Evolutionary conservation across 495 filamentous ascomycete genomes (phyloP), one percentile per base, ranked within the genome.

Genomic region (Penicillium cataractarum): DNA sequence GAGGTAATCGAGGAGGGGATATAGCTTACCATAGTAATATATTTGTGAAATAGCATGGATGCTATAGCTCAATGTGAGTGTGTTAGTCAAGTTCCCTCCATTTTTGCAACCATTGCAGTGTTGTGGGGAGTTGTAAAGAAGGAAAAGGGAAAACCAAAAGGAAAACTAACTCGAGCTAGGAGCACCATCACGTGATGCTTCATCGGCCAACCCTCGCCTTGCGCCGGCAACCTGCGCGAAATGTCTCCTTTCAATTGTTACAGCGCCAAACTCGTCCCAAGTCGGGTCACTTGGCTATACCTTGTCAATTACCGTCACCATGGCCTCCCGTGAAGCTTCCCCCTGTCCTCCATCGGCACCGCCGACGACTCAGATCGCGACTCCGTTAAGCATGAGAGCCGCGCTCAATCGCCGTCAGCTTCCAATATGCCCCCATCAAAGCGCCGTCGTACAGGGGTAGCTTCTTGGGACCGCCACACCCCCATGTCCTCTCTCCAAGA

Each of bases 341-440:
- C 79, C 82, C 27, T 84, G 63, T 84, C 82, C 53, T 83, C 82
- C 21, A 74, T 83, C 55, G 80, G 72, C 55, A 79, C 78, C 55
- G 79, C 78, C 53, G 80, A 83, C 12, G 74, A 81, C 61, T 81
- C 76, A 51, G 77, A 79, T 52, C 76, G 71, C 66, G 82, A 85
- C 61, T 80, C 83, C 40, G 61, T 77, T 59, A 82, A 81, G 70
- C 75, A 74, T 31, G 78, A 74, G 58, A 64, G 74, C 62, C 69
- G 66, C 65, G 62, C 74, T 66, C 68, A 75, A 70, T 80, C 79
- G 1, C 75, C 78, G 21, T 73, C 78, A 55, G 66, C 68, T 39
- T 64, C 77, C 21, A 79, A 75, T 63, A 74, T 84, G 74, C 82
- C 81, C 31, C 80, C 82, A 13, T 78, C 80, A 17, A 85, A 85